Conservation (phyloP, 192 early-diverging fungal genomes). For the Radiomyces spectabilis region DNA sequence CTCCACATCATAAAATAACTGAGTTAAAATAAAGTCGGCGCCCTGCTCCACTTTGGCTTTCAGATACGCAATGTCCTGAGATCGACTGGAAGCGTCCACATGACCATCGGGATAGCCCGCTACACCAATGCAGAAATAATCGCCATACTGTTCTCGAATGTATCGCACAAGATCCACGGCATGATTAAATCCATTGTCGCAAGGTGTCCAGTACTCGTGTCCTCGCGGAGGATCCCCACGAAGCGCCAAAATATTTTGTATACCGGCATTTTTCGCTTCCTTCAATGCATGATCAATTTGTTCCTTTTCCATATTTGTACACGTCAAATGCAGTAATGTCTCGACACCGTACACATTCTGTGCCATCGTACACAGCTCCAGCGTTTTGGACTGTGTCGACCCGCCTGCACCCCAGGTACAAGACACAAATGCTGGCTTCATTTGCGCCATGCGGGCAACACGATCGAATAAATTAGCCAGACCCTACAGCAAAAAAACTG, state of each 20-base stretch:
- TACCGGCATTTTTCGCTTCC: conserved; percentile 51
- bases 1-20: conserved; percentile 78
- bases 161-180: conserved; percentile 76
- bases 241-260: conserved; percentile 80
- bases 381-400: conserved; percentile 63
- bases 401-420: conserved; percentile 88
- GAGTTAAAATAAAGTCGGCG: conserved; percentile 79
- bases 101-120: conserved; percentile 86
- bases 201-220: conserved; percentile 65
- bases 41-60: conserved; percentile 75
- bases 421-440: conserved; percentile 71
- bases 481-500: too few species aligned
- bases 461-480: conserved; percentile 79
- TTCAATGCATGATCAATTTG: conserved; percentile 67
- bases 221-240: conserved; percentile 82
- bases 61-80: conserved; percentile 52
- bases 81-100: conserved; percentile 46
- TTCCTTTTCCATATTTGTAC: conserved; percentile 81
- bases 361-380: conserved; percentile 62
- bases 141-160: conserved; percentile 67
- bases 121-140: conserved; percentile 86
- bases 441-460: conserved; percentile 68
- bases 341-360: conserved; percentile 74
- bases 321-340: conserved; percentile 81
- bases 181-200: conserved; percentile 67